phyloP scores from a whole-genome alignment of 2,329 filamentous ascomycete genomes.

The Trichothecium sympodiale region DNA sequence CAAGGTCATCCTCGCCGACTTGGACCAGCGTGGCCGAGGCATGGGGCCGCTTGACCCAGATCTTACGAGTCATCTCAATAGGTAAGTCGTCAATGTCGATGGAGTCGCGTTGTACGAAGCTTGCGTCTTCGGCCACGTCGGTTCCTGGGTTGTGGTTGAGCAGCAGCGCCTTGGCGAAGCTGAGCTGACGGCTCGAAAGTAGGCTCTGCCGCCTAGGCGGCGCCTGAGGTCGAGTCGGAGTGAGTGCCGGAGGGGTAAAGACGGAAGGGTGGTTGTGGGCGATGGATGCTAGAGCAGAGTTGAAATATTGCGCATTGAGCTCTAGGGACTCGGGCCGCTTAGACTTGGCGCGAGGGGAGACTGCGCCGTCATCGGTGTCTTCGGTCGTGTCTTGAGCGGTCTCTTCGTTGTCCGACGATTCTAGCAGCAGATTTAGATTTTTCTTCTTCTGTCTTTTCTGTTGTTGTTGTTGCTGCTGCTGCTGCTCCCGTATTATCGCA shows the following conservation, averaged over 20 bases:
- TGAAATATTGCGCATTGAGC: not conserved
- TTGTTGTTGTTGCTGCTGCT: constrained; percentile 8
- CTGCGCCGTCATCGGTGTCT: not conserved
- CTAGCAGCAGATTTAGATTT: no score
- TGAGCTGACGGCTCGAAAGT: constrained; percentile 25
- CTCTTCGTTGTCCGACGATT: constrained; percentile 5
- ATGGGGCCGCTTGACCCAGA: constrained; percentile 86
- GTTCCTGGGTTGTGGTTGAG: constrained; percentile 9
- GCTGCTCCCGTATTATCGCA: constrained; percentile 5
- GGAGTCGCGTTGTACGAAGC: constrained; percentile 8
- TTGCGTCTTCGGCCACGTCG: constrained; percentile 8
- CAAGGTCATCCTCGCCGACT: constrained; percentile 77
- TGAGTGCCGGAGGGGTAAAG: constrained; percentile 9
- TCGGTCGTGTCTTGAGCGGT: not conserved
- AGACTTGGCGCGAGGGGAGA: not conserved
- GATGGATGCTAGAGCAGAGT: not conserved
- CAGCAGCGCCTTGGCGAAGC: constrained; percentile 20
- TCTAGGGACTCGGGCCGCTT: constrained; percentile 1
- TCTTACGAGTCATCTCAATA: constrained; percentile 59
- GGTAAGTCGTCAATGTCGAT: constrained; percentile 19
- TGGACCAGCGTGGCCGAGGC: constrained; percentile 80
- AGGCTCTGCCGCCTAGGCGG: constrained; percentile 18
- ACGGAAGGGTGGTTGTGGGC: constrained; percentile 5
- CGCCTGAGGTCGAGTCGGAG: constrained; percentile 1
- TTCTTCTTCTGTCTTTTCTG: constrained; percentile 7